Conservation (phyloP, 805 yeast genomes). For the Cyberlindnera xylosilytica region DNA sequence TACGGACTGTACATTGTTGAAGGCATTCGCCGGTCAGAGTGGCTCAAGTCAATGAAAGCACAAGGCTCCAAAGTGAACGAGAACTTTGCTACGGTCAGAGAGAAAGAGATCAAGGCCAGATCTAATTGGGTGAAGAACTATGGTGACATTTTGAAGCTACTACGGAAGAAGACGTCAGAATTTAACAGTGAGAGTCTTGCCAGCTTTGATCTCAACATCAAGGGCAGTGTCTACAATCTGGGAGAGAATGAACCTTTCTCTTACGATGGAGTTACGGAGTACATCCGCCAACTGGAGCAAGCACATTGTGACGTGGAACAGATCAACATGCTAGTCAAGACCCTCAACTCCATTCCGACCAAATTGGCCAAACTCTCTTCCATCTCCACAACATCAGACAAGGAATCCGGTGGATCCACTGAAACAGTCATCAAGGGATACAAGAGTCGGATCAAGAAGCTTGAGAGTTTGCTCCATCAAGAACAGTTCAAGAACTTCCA, state of each 20-base stretch:
- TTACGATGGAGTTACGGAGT: constrained; percentile 32
- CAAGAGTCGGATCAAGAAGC: constrained; percentile 66
- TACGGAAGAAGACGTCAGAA: constrained; percentile 24
- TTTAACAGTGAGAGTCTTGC: constrained; percentile 20
- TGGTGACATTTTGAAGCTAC: constrained; percentile 41
- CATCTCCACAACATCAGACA: background rate
- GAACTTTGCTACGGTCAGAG: constrained; percentile 52
- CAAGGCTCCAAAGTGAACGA: constrained; percentile 44
- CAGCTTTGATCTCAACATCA: constrained; percentile 19
- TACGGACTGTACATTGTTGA: constrained; percentile 72
- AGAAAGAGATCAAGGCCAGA: constrained; percentile 53
- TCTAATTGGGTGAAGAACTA: constrained; percentile 64
- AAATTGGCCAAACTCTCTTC: constrained; percentile 21
- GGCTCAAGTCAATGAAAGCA: constrained; percentile 38
- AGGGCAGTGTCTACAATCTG: background rate
- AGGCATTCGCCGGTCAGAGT: constrained; percentile 52
- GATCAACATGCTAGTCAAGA: constrained; percentile 34
- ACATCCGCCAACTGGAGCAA: constrained; percentile 34
- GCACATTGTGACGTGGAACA: constrained; percentile 31
- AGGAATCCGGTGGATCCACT: constrained; percentile 11
- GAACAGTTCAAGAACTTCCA: constrained; percentile 57
- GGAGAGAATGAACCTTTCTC: constrained; percentile 4
- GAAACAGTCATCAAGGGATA: constrained; percentile 54
- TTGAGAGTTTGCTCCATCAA: constrained; percentile 76
- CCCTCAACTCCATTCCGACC: constrained; percentile 34